Conservation (phyloP, 208 protist genomes). For the Leishmania amazonensis region DNA sequence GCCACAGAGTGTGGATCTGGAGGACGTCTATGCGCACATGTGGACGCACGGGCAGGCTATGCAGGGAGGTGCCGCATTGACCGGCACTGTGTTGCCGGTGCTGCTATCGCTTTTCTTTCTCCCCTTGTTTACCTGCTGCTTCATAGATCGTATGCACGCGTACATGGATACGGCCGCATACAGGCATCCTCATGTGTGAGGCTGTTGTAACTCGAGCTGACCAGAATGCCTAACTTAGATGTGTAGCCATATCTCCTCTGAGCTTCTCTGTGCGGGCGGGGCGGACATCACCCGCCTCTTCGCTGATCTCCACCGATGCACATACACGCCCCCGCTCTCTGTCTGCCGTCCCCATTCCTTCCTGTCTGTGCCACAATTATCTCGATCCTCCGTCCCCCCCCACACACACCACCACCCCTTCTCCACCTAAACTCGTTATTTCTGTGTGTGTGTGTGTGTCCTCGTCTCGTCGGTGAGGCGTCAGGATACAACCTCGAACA, state of each 20-base stretch:
- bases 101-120: not conserved
- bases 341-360: no score
- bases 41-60: conserved; percentile 3
- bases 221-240: not conserved
- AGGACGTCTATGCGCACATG: conserved; percentile 1
- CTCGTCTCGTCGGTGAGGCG: not conserved
- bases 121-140: not conserved
- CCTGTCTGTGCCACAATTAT: not conserved
- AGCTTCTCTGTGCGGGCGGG: not conserved
- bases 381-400: not conserved
- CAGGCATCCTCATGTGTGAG: not conserved
- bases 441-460: not conserved
- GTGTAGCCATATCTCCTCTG: not conserved
- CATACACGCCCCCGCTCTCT: not conserved
- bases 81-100: not conserved
- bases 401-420: not conserved
- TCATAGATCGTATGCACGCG: not conserved
- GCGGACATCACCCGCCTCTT: not conserved
- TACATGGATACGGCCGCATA: not conserved
- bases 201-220: not conserved
- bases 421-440: not conserved
- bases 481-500: not conserved
- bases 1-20: not conserved
- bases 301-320: not conserved
- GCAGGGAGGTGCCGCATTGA: not conserved